Percentiles rank a stretch among this genome's conserved stretches.
These are phyloP conservation scores for Carallia pectinifolia DNA, from an alignment of 345 rosid genomes.

Conservation along the genomic window DNA sequence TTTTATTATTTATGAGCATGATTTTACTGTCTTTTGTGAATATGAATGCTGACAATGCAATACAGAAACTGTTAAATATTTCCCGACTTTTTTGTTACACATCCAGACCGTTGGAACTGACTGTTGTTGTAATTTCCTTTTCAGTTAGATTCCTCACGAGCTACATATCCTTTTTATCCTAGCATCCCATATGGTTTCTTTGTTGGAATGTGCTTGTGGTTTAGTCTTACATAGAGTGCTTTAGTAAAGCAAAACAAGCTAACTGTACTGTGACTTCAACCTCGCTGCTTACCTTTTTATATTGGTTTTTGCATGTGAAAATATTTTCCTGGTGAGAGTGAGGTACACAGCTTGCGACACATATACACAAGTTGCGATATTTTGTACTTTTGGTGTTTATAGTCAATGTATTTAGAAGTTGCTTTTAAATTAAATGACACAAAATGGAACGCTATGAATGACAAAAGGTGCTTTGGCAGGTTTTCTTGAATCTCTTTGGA, in stretches of 20 bases:
- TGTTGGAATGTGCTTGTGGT: not conserved
- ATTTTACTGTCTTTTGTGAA: too few relatives aligned
- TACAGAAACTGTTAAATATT: too few relatives aligned
- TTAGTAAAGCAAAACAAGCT: slow-evolving; percentile 1
- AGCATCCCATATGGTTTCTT: not conserved
- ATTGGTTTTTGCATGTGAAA: not conserved
- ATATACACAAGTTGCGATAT: slow-evolving; percentile 1
- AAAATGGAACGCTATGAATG: not conserved
- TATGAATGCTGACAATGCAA: too few relatives aligned
- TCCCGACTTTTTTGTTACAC: too few relatives aligned
- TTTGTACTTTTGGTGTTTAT: not conserved
- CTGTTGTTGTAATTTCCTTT: too few relatives aligned
- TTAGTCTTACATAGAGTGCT: not conserved
- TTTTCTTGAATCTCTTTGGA: slow-evolving; percentile 95
- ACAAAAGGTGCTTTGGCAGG: slow-evolving; percentile 35
- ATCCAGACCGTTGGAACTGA: too few relatives aligned
- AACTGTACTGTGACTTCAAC: not conserved
- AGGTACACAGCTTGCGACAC: not conserved
- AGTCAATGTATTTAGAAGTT: not conserved
- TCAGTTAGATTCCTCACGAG: too few relatives aligned
- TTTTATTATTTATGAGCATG: too few relatives aligned
- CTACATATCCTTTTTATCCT: too few relatives aligned
- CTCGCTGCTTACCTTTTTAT: not conserved
- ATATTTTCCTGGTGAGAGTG: not conserved
- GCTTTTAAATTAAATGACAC: not conserved